These are phyloP conservation scores for Serendipita sp. DNA, from an alignment of 768 basidiomycete genomes.

Conservation along the genomic window DNA sequence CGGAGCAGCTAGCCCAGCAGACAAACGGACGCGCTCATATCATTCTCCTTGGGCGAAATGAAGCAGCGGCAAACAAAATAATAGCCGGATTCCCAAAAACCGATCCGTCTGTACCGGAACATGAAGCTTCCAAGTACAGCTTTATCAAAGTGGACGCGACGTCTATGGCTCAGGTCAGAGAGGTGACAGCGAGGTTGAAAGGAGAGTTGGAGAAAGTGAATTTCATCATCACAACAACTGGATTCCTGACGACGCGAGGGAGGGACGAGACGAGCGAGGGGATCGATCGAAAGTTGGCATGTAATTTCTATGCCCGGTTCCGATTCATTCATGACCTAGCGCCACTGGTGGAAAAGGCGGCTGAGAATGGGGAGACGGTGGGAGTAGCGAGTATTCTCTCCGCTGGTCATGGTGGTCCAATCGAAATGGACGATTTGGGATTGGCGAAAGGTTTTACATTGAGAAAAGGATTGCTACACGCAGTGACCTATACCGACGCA, in stretches of 20 bases:
- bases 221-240: constrained; percentile 32
- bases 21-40: constrained; percentile 36
- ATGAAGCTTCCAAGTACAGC: constrained; percentile 21
- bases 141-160: constrained; percentile 39
- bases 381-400: constrained; percentile 33
- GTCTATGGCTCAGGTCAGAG: constrained; percentile 33
- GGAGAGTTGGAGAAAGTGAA: constrained; percentile 30
- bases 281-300: too few relatives aligned
- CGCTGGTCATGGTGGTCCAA: constrained; percentile 21
- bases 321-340: constrained; percentile 32
- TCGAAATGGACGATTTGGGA: constrained; percentile 34
- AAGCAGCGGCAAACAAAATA: constrained; percentile 29
- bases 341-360: constrained; percentile 22
- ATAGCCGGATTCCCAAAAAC: constrained; percentile 27
- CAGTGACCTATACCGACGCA: constrained; percentile 36
- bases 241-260: constrained; percentile 21
- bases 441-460: constrained; percentile 31
- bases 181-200: constrained; percentile 8
- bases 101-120: constrained; percentile 6
- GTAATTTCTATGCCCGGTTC: constrained; percentile 34
- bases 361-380: constrained; percentile 27
- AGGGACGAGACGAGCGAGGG: constrained; percentile 16
- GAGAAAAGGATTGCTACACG: constrained; percentile 20
- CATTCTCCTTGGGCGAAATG: constrained; percentile 37
- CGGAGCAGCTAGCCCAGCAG: constrained; percentile 27